A percentile compares a stretch with the other conserved stretches of the same genome.
Evolutionary conservation across 805 yeast genomes (phyloP).

Genomic region (Ascoidea rubescens): DNA sequence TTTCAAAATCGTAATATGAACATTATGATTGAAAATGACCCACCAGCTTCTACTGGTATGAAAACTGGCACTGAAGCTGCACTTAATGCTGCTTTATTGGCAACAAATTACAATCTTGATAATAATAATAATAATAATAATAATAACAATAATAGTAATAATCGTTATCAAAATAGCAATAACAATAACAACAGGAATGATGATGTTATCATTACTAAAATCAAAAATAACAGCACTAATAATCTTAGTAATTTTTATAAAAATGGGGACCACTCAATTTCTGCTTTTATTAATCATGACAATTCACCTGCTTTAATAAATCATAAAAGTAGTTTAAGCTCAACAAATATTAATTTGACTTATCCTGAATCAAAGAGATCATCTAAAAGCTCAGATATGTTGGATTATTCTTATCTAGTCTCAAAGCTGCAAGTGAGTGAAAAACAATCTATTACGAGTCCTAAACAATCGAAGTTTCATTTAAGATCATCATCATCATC

Average conservation of each 20-base stretch:
- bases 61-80: conserved; percentile 17
- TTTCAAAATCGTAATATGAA: conserved; percentile 26
- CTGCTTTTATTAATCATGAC: too few relatives aligned
- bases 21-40: conserved; percentile 12
- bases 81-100: conserved; percentile 18
- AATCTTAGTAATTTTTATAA: too few relatives aligned
- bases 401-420: neutral
- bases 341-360: neutral
- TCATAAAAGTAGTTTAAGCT: too few relatives aligned
- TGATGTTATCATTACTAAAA: too few relatives aligned
- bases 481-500: neutral
- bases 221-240: too few relatives aligned
- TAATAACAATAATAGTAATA: too few relatives aligned
- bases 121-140: too few relatives aligned
- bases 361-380: neutral
- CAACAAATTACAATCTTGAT: conserved; percentile 2
- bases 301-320: too few relatives aligned
- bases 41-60: conserved; percentile 14
- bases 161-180: too few relatives aligned
- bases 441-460: neutral
- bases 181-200: too few relatives aligned
- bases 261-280: too few relatives aligned
- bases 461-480: neutral
- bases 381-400: neutral
- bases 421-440: too few relatives aligned